Percentiles rank a stretch among this genome's conserved stretches.
These are phyloP conservation scores for Pneumocystis jirovecii DNA, from an alignment of 1,139 yeast species.

Conservation along the genomic window DNA sequence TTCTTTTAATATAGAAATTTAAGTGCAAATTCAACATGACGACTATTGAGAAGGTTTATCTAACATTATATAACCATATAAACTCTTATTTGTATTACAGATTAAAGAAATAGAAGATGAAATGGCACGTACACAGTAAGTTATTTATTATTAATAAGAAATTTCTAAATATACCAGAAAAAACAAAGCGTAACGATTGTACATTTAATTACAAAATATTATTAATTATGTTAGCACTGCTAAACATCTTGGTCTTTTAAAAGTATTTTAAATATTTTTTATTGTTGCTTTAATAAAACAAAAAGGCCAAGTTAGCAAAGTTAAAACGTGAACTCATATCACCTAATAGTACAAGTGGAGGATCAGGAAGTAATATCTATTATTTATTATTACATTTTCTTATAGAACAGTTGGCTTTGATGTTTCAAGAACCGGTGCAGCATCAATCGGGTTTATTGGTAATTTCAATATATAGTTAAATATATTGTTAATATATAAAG, in stretches of 20 bases:
- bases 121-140: conserved; percentile 15
- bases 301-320: conserved; percentile 86
- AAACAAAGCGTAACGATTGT: background rate
- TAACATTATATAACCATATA: background rate
- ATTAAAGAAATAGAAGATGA: conserved; percentile 14
- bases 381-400: background rate
- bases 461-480: conserved; percentile 91
- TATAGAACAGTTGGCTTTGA: conserved; percentile 55
- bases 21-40: background rate
- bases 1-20: background rate
- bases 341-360: conserved; percentile 65
- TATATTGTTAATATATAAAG: background rate
- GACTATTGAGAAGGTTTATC: background rate
- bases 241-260: conserved; percentile 10
- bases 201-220: background rate
- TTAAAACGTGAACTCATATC: conserved; percentile 80
- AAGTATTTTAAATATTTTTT: background rate
- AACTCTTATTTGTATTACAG: conserved; percentile 1
- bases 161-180: background rate
- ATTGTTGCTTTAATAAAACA: conserved; percentile 79
- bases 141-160: background rate
- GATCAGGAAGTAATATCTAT: conserved; percentile 54
- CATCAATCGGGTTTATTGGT: conserved; percentile 93
- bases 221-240: conserved; percentile 1
- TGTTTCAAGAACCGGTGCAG: conserved; percentile 95